Evolutionary conservation across 2,329 filamentous ascomycete species (phyloP).

Genomic region (Neospermospora avenae): DNA sequence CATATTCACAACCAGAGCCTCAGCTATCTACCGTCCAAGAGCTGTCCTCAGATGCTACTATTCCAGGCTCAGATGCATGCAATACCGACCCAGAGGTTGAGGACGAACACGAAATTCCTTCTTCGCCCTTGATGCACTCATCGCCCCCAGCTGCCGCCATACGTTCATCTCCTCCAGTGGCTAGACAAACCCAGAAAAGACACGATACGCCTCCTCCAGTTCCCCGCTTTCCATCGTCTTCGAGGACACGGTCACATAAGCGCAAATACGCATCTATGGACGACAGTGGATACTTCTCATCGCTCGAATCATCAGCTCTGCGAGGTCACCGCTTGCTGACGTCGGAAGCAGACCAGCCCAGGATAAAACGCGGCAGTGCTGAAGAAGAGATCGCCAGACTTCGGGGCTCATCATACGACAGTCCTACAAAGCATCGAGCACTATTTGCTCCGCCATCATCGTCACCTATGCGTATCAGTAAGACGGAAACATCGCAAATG

Average conservation of each 20-base stretch:
- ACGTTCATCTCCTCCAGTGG: slow-evolving; percentile 86
- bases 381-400: slow-evolving; percentile 95
- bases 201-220: slow-evolving; percentile 75
- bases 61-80: slow-evolving; percentile 66
- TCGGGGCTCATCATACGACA: slow-evolving; percentile 88
- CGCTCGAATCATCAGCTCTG: slow-evolving; percentile 84
- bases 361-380: slow-evolving; percentile 82
- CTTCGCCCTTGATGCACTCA: slow-evolving; percentile 52
- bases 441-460: slow-evolving; percentile 52
- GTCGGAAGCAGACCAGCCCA: slow-evolving; percentile 76
- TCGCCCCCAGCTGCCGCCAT: slow-evolving; percentile 70
- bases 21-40: slow-evolving; percentile 41
- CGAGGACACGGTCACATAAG: slow-evolving; percentile 64
- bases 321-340: slow-evolving; percentile 69
- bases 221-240: slow-evolving; percentile 57
- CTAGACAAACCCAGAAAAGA: slow-evolving; percentile 51
- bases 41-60: slow-evolving; percentile 73
- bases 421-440: slow-evolving; percentile 69
- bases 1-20: slow-evolving; percentile 22
- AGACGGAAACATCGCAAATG: slow-evolving; percentile 54
- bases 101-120: slow-evolving; percentile 39
- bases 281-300: slow-evolving; percentile 97
- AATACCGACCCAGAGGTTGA: slow-evolving; percentile 47
- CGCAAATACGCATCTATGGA: slow-evolving; percentile 77
- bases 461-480: slow-evolving; percentile 58